phyloP scores from a whole-genome alignment of 2,329 filamentous ascomycete species.

The Alternaria sp. region DNA sequence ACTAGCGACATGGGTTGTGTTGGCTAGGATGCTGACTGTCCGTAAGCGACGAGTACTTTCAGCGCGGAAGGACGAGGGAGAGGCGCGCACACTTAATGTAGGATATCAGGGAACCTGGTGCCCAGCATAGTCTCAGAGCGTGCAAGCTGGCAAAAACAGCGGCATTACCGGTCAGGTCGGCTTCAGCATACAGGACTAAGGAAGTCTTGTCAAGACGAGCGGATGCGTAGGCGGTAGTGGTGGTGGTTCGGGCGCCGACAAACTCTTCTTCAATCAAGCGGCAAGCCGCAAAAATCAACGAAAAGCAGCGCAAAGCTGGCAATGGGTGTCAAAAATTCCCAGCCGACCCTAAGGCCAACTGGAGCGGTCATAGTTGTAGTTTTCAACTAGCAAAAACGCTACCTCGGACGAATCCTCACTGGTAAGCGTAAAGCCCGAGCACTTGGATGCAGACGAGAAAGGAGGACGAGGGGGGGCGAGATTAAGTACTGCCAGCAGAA shows the following conservation, averaged over 20 bases:
- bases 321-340: constrained; percentile 79
- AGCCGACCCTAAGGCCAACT: constrained; percentile 73
- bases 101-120: background rate
- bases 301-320: constrained; percentile 36
- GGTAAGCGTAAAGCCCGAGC: constrained; percentile 83
- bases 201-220: background rate
- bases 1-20: background rate
- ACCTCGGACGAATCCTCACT: constrained; percentile 90
- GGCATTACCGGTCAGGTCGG: background rate
- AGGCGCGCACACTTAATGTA: background rate
- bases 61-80: background rate
- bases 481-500: constrained; percentile 11
- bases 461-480: constrained; percentile 11
- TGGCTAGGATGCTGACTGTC: background rate
- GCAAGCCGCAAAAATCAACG: constrained; percentile 41
- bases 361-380: constrained; percentile 80
- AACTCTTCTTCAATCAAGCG: constrained; percentile 43
- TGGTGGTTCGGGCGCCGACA: background rate
- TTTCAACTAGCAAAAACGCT: constrained; percentile 92
- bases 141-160: background rate
- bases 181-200: background rate
- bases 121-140: background rate
- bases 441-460: constrained; percentile 49
- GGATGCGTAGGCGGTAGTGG: background rate
- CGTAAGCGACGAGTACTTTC: background rate